phyloP scores from a whole-genome alignment of 768 basidiomycete genomes.

The Clavaria fumosa region DNA sequence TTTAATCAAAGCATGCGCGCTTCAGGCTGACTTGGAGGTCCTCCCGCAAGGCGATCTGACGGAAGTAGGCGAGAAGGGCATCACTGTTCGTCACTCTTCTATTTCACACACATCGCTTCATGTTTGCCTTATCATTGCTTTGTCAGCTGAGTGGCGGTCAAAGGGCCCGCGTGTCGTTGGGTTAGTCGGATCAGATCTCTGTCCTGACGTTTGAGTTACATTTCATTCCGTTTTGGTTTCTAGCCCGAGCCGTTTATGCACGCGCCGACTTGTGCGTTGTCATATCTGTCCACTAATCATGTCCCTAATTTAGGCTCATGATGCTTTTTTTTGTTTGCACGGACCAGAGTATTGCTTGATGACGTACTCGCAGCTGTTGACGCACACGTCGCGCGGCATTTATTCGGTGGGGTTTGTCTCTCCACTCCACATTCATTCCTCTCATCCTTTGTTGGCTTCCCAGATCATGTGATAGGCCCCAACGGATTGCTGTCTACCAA shows the following conservation, averaged over 20 bases:
- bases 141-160: conserved; percentile 67
- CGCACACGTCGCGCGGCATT: conserved; percentile 75
- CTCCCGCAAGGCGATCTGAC: conserved; percentile 74
- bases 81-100: conserved; percentile 17
- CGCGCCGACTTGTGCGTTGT: conserved; percentile 73
- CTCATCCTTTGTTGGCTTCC: background rate
- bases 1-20: conserved; percentile 55
- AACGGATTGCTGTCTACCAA: conserved; percentile 68
- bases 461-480: conserved; percentile 79
- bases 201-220: too few species aligned
- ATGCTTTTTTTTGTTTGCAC: too few species aligned
- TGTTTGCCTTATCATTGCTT: conserved; percentile 1
- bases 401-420: conserved; percentile 65
- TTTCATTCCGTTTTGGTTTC: too few species aligned
- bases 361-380: conserved; percentile 82
- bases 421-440: too few species aligned
- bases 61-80: conserved; percentile 86
- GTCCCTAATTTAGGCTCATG: background rate
- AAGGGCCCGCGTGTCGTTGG: conserved; percentile 67
- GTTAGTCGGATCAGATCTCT: too few species aligned
- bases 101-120: too few species aligned
- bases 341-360: conserved; percentile 61
- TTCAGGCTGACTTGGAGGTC: conserved; percentile 64
- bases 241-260: conserved; percentile 84
- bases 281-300: too few species aligned